Conservation (phyloP, 2,329 filamentous ascomycete genomes). For the Pyrenochaeta sp. region DNA sequence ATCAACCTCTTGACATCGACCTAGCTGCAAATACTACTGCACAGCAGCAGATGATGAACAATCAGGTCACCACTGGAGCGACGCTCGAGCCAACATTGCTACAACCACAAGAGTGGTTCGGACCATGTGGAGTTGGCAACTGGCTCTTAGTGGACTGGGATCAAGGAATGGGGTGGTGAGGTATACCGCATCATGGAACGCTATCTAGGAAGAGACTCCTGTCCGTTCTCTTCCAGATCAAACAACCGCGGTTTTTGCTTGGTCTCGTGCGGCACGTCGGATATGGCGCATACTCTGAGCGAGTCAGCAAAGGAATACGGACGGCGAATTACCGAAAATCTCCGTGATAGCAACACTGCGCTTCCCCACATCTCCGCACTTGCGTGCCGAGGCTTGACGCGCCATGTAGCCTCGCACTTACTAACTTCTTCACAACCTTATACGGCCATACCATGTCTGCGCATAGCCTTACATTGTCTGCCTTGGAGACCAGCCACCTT, state of each 20-base stretch:
- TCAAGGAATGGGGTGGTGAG: conserved; percentile 36
- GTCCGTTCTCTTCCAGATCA: background rate
- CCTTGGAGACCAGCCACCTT: background rate
- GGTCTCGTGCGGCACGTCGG: background rate
- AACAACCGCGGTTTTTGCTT: background rate
- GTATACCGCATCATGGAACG: background rate
- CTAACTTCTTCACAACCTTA: background rate
- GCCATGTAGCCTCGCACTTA: background rate
- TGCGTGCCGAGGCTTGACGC: conserved; percentile 27
- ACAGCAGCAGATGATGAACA: conserved; percentile 28
- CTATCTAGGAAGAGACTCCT: background rate
- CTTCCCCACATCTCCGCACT: conserved; percentile 34
- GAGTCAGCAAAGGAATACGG: background rate
- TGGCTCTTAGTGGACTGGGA: conserved; percentile 48
- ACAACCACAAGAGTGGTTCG: conserved; percentile 42
- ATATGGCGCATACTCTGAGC: background rate
- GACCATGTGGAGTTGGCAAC: conserved; percentile 40
- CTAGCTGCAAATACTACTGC: conserved; percentile 16
- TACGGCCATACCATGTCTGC: background rate
- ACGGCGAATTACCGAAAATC: conserved; percentile 17
- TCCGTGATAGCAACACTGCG: conserved; percentile 7
- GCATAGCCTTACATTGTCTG: background rate
- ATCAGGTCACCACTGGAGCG: conserved; percentile 18
- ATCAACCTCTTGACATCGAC: conserved; percentile 31
- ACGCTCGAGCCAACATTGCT: conserved; percentile 38